These are phyloP conservation scores for Nicotiana undulata DNA, from an alignment of 257 asterid species.

Conservation along the genomic window DNA sequence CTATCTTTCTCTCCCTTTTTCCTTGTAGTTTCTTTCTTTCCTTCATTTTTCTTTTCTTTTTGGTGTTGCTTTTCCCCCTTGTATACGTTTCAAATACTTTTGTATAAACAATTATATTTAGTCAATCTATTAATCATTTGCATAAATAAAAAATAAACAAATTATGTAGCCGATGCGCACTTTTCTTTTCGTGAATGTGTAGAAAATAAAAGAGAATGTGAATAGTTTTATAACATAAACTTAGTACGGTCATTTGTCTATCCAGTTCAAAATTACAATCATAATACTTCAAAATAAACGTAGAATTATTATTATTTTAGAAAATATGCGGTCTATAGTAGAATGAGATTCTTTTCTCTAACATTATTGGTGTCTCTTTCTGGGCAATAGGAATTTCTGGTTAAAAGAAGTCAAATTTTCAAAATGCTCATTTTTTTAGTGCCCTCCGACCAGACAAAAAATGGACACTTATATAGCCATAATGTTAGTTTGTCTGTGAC, in stretches of 20 bases:
- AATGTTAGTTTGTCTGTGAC: not conserved
- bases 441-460: not conserved
- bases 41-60: not conserved
- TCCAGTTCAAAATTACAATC: not conserved
- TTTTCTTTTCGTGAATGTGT: not conserved
- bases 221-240: not conserved
- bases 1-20: not conserved
- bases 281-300: too few species aligned
- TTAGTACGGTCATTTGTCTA: not conserved
- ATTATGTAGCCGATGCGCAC: not conserved
- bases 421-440: not conserved
- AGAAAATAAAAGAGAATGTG: not conserved
- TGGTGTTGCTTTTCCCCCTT: not conserved
- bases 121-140: not conserved
- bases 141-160: not conserved
- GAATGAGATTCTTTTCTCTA: not conserved
- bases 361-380: not conserved
- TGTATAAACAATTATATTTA: not conserved
- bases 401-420: not conserved
- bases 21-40: not conserved
- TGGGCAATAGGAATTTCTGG: not conserved
- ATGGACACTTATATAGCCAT: not conserved
- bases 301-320: too few species aligned
- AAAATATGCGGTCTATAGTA: not conserved
- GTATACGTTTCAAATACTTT: not conserved